Evolutionary conservation across 805 yeast species (phyloP).

Genomic region (Schizosaccharomyces lindneri): DNA sequence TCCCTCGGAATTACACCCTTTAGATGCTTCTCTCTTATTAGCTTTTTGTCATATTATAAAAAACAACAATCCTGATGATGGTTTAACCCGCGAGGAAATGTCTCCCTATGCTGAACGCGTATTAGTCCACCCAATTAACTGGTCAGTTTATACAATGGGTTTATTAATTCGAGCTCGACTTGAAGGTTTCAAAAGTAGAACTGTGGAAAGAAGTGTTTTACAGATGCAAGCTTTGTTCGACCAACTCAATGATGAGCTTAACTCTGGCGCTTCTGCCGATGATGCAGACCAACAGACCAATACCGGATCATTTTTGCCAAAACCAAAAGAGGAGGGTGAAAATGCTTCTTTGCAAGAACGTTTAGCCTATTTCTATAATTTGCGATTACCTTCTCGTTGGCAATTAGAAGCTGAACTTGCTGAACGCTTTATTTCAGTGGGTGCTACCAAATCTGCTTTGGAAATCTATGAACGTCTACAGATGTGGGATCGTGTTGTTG

Average conservation of each 20-base stretch:
- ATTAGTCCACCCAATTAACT: conserved; percentile 33
- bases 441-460: conserved; percentile 63
- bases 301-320: conserved; percentile 2
- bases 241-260: conserved; percentile 37
- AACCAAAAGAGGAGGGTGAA: conserved; percentile 11
- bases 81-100: conserved; percentile 61
- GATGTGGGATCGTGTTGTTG: conserved; percentile 58
- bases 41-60: conserved; percentile 37
- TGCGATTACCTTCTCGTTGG: conserved; percentile 71
- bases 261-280: neutral
- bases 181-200: conserved; percentile 57
- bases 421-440: conserved; percentile 62
- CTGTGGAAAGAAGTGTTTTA: conserved; percentile 78
- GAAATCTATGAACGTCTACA: conserved; percentile 65
- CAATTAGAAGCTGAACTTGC: conserved; percentile 59
- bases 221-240: conserved; percentile 84
- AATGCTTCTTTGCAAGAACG: conserved; percentile 25
- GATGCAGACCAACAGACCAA: conserved; percentile 8
- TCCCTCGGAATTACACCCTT: conserved; percentile 46
- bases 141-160: conserved; percentile 58
- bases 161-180: conserved; percentile 74
- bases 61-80: conserved; percentile 45
- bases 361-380: conserved; percentile 40
- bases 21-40: conserved; percentile 53
- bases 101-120: conserved; percentile 51